Base-by-base conservation (phyloP, 164 flowering plant species). In the grape (Vitis vinifera) region DNA sequence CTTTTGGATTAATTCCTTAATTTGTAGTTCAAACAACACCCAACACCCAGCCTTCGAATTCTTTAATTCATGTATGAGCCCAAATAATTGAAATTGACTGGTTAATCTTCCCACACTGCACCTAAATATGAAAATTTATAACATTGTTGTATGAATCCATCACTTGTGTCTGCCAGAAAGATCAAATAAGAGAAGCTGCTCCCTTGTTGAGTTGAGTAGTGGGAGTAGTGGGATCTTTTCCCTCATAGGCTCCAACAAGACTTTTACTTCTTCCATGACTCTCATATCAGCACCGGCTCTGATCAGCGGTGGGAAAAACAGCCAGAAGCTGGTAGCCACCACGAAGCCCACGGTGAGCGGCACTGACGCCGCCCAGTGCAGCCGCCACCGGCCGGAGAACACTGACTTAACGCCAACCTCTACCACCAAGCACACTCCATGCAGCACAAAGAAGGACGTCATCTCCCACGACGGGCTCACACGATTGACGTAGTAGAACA, bases 291-390 rank as follows among this genome's bases (percentile, higher is more conserved):
- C 71, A 3, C 83, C 78, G 30, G 31, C 59, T 77, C 88, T 75
- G 19, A 72, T 4, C 9, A 85, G 7, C 65, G 68, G 87, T 29
- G 90, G 87, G 44, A 83, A 81, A 62, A 87, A 83, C 72, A 82
- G 65, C 84, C 84, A 81, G 16, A 52, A 64, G 2, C 68, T 83
- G 2, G 88, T 87, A 16, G 52, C 80, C 64, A 60, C 68, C 68
- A 85, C 79, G 37, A 87, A 76, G 48, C 63, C 84, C 52, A 87
- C 62, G 44, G 86, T 76, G 31, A 82, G 10, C 16, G 66, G 67
- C 56, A 73, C 70, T 8, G 84, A 67, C 65, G 77, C 72, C 59
- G 51, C 69, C 81, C 73, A 11, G 30, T 62, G 78, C 71, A 77
- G 10, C 77, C 65, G 19, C 75, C 70, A 73, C 59, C 53, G 53